Base-by-base conservation (phyloP, 2,329 filamentous ascomycete species). In the Arachnopeziza araneosa region DNA sequence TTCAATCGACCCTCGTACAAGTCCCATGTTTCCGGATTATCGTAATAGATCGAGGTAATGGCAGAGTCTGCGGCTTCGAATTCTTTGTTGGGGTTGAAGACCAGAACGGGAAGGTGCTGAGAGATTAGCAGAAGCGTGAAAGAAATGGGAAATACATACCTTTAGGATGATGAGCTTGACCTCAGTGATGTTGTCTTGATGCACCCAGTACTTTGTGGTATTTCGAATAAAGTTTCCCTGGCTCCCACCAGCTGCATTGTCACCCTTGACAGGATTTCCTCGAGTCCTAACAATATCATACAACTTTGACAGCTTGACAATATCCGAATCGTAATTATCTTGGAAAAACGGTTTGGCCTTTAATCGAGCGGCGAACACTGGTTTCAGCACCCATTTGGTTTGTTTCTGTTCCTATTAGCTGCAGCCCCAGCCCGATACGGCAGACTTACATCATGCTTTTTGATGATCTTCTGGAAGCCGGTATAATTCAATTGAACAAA, bases 121-220 rank as follows among this genome's bases (percentile, higher is more conserved):
- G 44, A 19, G 12, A 49, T 73, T 62, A 72, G 66, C 54, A 55
- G 50, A 50, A 36, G 10, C 32, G 8, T 26, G 12, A 24, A 21
- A 24, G 49, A 21, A 17, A 32, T 44, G 56, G 2, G n/a, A 14
- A 14, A 32, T 54, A 30, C 32, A 52, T 71, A 81, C 79, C 80
- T 99, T 98, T 56, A 99, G 80, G 71, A 99, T 93, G 72, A 99
- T 93, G 74, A 99, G 87, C 79, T 99, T 99, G 63, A 99, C 77
- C 77, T 99, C 95, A 5, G 95, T 98, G 68, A 99, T 95, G 72
- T 99, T 99, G 76, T 98, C 95, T 2, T 90, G 91, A 72, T 99
- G 95, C 52, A 99, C 95, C 95, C 95, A 99, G 79, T 99, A 99
- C 76, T 99, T 99, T 32, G 95, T 99, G 0, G 95, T 99, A 73